Percentiles rank a stretch among this genome's conserved stretches.
Evolutionary conservation across 257 asterid genomes (phyloP).

Genomic region (Solanum dulcamara): DNA sequence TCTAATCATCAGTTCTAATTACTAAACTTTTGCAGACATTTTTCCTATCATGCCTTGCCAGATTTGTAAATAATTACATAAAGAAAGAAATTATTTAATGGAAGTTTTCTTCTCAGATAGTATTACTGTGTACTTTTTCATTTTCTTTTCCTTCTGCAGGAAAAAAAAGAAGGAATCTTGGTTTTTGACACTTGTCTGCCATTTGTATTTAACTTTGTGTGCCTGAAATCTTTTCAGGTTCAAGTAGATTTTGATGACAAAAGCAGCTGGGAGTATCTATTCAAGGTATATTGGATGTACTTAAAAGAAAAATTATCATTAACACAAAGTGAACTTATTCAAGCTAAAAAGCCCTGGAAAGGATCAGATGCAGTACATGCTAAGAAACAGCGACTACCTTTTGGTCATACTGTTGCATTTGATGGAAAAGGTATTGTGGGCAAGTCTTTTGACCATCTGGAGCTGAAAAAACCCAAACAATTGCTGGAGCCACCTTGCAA

Average conservation of each 20-base stretch:
- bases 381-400: conserved; percentile 22
- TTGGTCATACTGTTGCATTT: conserved; percentile 11
- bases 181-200: neutral
- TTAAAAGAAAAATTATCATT: conserved; percentile 53
- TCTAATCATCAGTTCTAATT: neutral
- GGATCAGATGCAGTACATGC: conserved; percentile 21
- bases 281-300: conserved; percentile 74
- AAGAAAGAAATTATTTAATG: neutral
- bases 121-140: neutral
- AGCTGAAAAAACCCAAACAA: conserved; percentile 23
- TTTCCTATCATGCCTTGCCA: neutral
- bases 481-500: conserved; percentile 5
- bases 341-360: conserved; percentile 49
- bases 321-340: conserved; percentile 53
- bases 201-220: neutral
- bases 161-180: neutral
- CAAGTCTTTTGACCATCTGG: conserved; percentile 23
- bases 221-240: conserved; percentile 32
- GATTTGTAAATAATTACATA: neutral
- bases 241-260: conserved; percentile 84
- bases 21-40: neutral
- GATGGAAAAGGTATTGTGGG: conserved; percentile 14
- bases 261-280: conserved; percentile 87
- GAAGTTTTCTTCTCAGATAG: neutral
- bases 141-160: neutral